A percentile compares a stretch with the other conserved stretches of the same genome.
Evolutionary conservation across 2,329 filamentous ascomycete genomes (phyloP).

Genomic region (Fusarium nodosum): DNA sequence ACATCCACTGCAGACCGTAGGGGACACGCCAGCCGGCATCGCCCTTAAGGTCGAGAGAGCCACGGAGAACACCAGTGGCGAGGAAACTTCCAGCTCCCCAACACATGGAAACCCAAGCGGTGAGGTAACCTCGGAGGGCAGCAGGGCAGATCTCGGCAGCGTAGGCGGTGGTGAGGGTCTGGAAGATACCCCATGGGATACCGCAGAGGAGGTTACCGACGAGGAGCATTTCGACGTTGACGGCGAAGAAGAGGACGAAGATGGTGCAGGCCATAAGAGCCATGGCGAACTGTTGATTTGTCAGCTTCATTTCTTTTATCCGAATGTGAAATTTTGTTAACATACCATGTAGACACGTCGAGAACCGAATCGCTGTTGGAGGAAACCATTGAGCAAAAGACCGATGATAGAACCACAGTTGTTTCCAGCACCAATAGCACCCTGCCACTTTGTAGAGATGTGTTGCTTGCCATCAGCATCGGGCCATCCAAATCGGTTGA

Average conservation of each 20-base stretch:
- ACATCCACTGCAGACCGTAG: constrained; percentile 64
- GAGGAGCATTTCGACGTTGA: constrained; percentile 57
- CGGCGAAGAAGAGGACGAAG: constrained; percentile 63
- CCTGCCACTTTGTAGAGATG: constrained; percentile 62
- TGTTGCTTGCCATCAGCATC: constrained; percentile 55
- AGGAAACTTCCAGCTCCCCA: constrained; percentile 64
- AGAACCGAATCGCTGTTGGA: constrained; percentile 63
- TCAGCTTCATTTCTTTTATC: background rate
- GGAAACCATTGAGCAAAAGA: constrained; percentile 62
- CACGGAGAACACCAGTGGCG: constrained; percentile 58
- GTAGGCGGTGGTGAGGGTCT: constrained; percentile 62
- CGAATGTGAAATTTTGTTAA: background rate
- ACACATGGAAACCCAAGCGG: constrained; percentile 63
- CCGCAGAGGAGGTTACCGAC: constrained; percentile 62
- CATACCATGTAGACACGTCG: constrained; percentile 62
- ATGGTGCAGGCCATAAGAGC: constrained; percentile 58
- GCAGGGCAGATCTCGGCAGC: constrained; percentile 62
- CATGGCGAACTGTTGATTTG: constrained; percentile 51
- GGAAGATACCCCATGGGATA: constrained; percentile 62
- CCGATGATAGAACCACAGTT: constrained; percentile 64
- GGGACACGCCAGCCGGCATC: constrained; percentile 63
- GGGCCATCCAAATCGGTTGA: constrained; percentile 57
- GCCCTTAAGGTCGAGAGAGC: constrained; percentile 54
- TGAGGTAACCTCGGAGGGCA: constrained; percentile 62
- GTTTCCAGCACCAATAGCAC: constrained; percentile 62